A percentile compares a stretch with the other conserved stretches of the same genome.
Conservation (phyloP, 495 filamentous ascomycete genomes). For the Staphylotrichum tortipilum region DNA sequence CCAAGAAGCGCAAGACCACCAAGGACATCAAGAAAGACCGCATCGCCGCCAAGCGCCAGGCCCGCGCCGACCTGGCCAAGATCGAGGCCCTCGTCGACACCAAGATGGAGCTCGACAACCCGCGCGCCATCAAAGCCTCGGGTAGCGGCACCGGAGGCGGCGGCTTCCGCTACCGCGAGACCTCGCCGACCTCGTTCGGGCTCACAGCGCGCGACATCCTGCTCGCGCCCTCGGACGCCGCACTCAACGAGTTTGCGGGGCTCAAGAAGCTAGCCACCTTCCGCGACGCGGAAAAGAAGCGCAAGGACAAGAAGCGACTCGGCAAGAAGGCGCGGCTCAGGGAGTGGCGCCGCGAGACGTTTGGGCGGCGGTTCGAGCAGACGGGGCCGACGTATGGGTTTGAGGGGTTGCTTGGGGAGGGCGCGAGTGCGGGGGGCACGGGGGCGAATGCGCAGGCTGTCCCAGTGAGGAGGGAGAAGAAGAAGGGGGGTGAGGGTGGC, state of each 20-base stretch:
- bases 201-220: conserved; percentile 85
- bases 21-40: conserved; percentile 56
- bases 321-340: conserved; percentile 85
- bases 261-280: conserved; percentile 91
- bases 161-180: conserved; percentile 85
- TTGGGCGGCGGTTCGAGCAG: conserved; percentile 56
- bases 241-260: conserved; percentile 83
- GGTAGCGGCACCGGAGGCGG: conserved; percentile 18
- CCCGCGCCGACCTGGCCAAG: conserved; percentile 67
- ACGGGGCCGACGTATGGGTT: conserved; percentile 42
- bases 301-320: conserved; percentile 72
- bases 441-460: conserved; percentile 12
- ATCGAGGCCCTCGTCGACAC: conserved; percentile 83
- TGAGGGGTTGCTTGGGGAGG: conserved; percentile 21
- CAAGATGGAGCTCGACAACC: conserved; percentile 63
- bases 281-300: conserved; percentile 79
- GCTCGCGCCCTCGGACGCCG: conserved; percentile 69
- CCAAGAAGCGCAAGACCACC: conserved; percentile 53
- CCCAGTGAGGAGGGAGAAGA: conserved; percentile 6
- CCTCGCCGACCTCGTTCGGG: conserved; percentile 81
- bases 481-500: background rate
- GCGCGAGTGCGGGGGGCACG: conserved; percentile 6
- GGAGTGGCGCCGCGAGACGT: conserved; percentile 88
- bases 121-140: conserved; percentile 38
- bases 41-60: conserved; percentile 61